phyloP scores from a whole-genome alignment of 805 yeast species.

The Pichia nanzhaoensis region DNA sequence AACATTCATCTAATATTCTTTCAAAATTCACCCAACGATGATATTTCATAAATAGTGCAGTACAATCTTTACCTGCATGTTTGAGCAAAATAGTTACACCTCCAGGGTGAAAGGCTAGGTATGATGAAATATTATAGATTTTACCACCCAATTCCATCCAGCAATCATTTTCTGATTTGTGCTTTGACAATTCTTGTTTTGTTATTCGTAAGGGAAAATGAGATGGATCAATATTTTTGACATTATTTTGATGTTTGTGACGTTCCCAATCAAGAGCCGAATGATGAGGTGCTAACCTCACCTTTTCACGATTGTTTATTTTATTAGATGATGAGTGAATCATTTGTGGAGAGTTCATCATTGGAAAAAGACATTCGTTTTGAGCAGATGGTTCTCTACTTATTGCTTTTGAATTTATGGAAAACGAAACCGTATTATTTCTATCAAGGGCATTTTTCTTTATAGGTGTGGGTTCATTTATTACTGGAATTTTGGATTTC shows the following conservation, averaged over 20 bases:
- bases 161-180: slow-evolving; percentile 57
- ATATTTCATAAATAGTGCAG: slow-evolving; percentile 64
- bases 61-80: slow-evolving; percentile 81
- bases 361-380: slow-evolving; percentile 12
- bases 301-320: slow-evolving; percentile 39
- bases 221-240: slow-evolving; percentile 44
- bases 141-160: slow-evolving; percentile 81
- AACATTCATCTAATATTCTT: slow-evolving; percentile 68
- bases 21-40: slow-evolving; percentile 76
- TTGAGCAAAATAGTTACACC: slow-evolving; percentile 73
- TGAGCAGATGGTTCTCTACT: background rate
- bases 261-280: slow-evolving; percentile 87
- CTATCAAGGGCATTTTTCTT: background rate
- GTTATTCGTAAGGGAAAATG: slow-evolving; percentile 51
- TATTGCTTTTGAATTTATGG: background rate
- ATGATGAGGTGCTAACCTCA: slow-evolving; percentile 65
- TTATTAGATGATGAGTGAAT: slow-evolving; percentile 9
- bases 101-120: slow-evolving; percentile 87
- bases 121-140: slow-evolving; percentile 83
- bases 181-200: slow-evolving; percentile 44
- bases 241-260: slow-evolving; percentile 41
- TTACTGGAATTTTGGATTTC: no score
- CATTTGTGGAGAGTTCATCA: slow-evolving; percentile 18
- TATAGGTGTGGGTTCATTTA: no score
- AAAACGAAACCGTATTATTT: background rate